phyloP scores from a whole-genome alignment of 306 rosid genomes.

The Benincasa hispida region DNA sequence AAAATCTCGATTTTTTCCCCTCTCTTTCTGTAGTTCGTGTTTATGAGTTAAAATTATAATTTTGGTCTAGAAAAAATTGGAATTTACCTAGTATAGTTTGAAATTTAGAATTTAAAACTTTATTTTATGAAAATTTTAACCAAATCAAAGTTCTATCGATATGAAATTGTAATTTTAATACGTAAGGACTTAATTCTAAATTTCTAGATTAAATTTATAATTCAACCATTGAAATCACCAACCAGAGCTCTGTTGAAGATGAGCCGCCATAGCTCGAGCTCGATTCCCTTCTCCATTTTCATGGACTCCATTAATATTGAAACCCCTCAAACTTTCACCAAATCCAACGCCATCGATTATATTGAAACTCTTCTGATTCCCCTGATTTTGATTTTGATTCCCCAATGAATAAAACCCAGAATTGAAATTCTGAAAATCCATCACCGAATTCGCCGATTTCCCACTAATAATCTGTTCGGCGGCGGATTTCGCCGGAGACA shows the following conservation, averaged over 20 bases:
- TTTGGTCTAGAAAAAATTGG: no score
- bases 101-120: no score
- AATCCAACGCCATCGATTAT: conserved; percentile 24
- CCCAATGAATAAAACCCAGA: conserved; percentile 38
- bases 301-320: conserved; percentile 11
- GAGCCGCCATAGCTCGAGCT: conserved; percentile 26
- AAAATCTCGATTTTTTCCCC: no score
- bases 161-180: no score
- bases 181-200: no score
- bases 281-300: conserved; percentile 37
- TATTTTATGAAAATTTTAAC: no score
- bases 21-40: no score
- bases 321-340: conserved; percentile 22
- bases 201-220: no score
- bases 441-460: not conserved
- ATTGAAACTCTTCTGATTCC: conserved; percentile 8
- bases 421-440: conserved; percentile 23
- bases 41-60: no score
- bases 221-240: conserved; percentile 21
- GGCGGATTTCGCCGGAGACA: not conserved
- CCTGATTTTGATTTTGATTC: conserved; percentile 12
- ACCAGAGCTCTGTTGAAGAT: conserved; percentile 43
- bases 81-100: no score
- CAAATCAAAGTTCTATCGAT: no score
- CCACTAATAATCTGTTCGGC: not conserved